Base-by-base conservation (phyloP, 2,329 filamentous ascomycete genomes). In the Penicillium concentricum region DNA sequence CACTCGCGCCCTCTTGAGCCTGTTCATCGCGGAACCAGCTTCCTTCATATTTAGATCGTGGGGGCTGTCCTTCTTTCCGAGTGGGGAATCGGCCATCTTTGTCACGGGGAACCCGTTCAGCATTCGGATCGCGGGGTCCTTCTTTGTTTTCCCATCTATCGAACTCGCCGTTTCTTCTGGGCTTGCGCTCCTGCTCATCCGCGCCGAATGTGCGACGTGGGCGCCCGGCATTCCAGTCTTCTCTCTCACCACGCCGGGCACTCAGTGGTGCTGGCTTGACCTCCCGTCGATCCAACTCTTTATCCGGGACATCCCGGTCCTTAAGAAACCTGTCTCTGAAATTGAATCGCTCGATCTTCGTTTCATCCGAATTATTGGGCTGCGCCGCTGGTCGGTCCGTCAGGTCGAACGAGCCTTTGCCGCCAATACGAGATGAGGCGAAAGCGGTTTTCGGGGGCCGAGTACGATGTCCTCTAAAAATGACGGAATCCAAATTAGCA, bases 361-460 rank as follows among this genome's bases (percentile, higher is more conserved):
- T 43, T 9, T 76, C 69, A 63, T 84, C 86, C 28, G 87, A 82
- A 28, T 76, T 77, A 48, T 85, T 83, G 48, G 80, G 75, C 15
- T 76, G 75, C 51, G 75, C 72, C 51, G 74, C 72, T 24, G 74
- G 57, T 39, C 77, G 74, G 57, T 81, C 79, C 22, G 73, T 72
- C 46, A 74, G 67, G 56, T 82, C 79, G 54, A 77, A 72, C 1
- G 71, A 74, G 32, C 70, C 66, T 70, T 83, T 83, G 35, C 75
- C 74, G 61, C 72, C 66, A 51, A 74, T 72, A 58, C 84, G 81
- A 57, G 89, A 90, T 22, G 92, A 95, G 51, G 90, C 85, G 74
- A 97, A 96, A 43, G 86, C 85, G 45, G 86, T 90, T 73, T 90
- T 90, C 2, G 92, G 90, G 92, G 92, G 15, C 90, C 92, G 56